These are phyloP conservation scores for Monilinia fructigena DNA, from an alignment of 2,329 filamentous ascomycete species.

Conservation along the genomic window DNA sequence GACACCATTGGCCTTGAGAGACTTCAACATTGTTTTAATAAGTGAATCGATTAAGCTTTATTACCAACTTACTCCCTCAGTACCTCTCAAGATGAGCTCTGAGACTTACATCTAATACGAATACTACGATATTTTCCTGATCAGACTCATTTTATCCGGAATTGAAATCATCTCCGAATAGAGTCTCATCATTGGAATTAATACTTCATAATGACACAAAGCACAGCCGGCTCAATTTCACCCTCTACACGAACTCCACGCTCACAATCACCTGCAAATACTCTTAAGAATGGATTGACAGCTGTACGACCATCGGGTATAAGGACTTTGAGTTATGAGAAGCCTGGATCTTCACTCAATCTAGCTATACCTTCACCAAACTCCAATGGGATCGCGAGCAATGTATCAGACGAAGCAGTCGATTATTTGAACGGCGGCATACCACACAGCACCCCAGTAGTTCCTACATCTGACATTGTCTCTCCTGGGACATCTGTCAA, in stretches of 20 bases:
- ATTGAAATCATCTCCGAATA: slow-evolving; percentile 1
- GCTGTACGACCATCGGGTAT: slow-evolving; percentile 34
- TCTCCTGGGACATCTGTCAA: slow-evolving; percentile 11
- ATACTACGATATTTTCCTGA: slow-evolving; percentile 3
- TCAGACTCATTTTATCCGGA: not conserved
- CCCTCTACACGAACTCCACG: slow-evolving; percentile 41
- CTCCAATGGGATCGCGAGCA: slow-evolving; percentile 27
- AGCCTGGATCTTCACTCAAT: slow-evolving; percentile 24
- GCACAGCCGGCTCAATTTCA: slow-evolving; percentile 41
- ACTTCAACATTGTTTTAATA: not conserved
- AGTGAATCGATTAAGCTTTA: not conserved
- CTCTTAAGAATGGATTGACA: slow-evolving; percentile 33
- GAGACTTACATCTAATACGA: slow-evolving; percentile 9
- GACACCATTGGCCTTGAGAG: slow-evolving; percentile 3
- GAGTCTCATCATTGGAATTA: not conserved
- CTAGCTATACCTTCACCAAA: slow-evolving; percentile 24
- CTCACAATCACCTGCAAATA: slow-evolving; percentile 33
- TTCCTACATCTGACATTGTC: not conserved
- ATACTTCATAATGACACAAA: slow-evolving; percentile 33
- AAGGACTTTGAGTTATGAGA: slow-evolving; percentile 33
- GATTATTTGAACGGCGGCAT: slow-evolving; percentile 40
- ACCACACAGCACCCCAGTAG: slow-evolving; percentile 31
- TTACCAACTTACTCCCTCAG: not conserved
- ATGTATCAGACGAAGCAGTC: slow-evolving; percentile 30
- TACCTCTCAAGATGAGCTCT: slow-evolving; percentile 17